Evolutionary conservation across 202 grass and related monocot genomes (phyloP), one percentile per base, ranked within the genome.

Genomic region (Carex sylvatica): DNA sequence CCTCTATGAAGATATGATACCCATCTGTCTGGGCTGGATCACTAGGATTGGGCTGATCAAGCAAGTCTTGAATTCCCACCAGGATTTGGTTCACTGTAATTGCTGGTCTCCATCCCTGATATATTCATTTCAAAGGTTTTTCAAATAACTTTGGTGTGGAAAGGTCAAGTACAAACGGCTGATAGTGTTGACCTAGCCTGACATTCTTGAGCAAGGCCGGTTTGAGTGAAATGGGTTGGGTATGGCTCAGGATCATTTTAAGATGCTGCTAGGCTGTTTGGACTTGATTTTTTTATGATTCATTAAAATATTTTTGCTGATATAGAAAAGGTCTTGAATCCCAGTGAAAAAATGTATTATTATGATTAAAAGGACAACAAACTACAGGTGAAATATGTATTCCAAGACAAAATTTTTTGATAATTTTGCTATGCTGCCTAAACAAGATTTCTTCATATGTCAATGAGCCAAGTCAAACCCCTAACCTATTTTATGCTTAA

Each of bases 81-180:
- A 97, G 82, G 78, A 97, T 92, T 63, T 97, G 88, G 52, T 83
- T 87, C 83, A 92, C 82, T 0, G 91, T 86, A 58, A 94, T 97
- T 40, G 91, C 90, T 26, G 94, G 89, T 67, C 89, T 92, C 89
- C 92, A 97, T 69, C 69, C 94, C 92, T 97, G 87, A 75, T 73
- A 80, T 13, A 63, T 46, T 20, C 30, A 77, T 36, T 59, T 36
- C 52, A 77, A 19, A 77, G 16, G 2, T 58, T 10, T 76, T 31
- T n/a, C 8, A 77, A 9, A 58, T 56, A 58, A 33, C 2, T 47
- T 80, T 47, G 56, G 40, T 26, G 5, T 80, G n/a, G 31, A 80
- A 26, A 22, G 20, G 42, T 30, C 24, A 38, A 24, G 5, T 13
- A 80, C 35, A 33, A 54, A 78, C 16, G 4, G 4, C 44, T 15